Base-by-base conservation (phyloP, 2,329 filamentous ascomycete species). In the Paramyrothecium roridum region DNA sequence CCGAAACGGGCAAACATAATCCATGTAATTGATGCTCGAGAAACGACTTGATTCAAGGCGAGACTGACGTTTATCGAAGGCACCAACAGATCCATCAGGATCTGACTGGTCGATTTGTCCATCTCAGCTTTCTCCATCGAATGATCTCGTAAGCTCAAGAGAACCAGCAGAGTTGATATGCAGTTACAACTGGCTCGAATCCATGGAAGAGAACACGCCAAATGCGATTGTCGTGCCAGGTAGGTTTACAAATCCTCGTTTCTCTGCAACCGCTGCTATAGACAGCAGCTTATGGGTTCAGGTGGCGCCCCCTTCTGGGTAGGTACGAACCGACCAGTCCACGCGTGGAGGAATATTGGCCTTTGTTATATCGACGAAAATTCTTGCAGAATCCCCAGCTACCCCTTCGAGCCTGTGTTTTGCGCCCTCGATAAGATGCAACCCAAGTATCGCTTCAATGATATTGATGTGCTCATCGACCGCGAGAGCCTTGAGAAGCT, bases 401-500 rank as follows among this genome's bases (percentile, higher is more conserved):
- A 59, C 21, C 63, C 65, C 1, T 72, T 69, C 52, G 61, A 69
- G 34, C 58, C 64, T 3, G 52, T 68, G 13, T 67, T 72, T 40
- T 54, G 60, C n/a, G 68, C 67, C 47, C 56, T 63, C 8, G 55
- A 54, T 3, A 21, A 54, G 17, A 65, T 65, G 63, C 63, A 59
- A 8, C 63, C 64, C 0, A 20, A 19, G 2, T 56, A 58, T 50
- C 56, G 53, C 20, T 70, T 72, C 22, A 56, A 62, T 50, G 53
- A 65, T 3, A 52, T 70, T 21, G 67, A 72, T 33, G 26, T 72
- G 3, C 52, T 73, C 4, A 54, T 61, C 30, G 69, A 68, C 50
- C 64, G 67, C 6, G 66, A 61, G 20, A 60, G 54, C 8, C 47
- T 65, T 2, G 52, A 54, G 1, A 59, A 59, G 11, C 50, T 71